Base-by-base conservation (phyloP, 257 asterid species). In the Primulina huaijiensis region DNA sequence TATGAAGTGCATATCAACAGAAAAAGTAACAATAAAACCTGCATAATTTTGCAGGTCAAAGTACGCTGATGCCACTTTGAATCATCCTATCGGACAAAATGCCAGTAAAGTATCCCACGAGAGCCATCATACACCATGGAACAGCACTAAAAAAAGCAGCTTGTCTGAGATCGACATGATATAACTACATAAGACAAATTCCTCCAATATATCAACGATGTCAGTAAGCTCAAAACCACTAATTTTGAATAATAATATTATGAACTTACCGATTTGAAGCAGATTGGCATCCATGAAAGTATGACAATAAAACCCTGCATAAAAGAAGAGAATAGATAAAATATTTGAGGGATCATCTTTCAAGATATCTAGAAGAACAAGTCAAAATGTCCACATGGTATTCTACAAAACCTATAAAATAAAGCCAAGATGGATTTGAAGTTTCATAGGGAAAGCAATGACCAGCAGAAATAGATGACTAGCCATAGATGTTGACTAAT, bases 131-230 rank as follows among this genome's bases (percentile, higher is more conserved):
- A 81, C 89, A 80, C 99, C 99, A 93, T 29, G 99, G 97, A 80
- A 89, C 88, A 59, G 97, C 99, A 73, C 99, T 93, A 75, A 90
- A 93, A 97, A 96, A 93, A 27, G 99, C 96, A 74, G 97, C 99
- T 62, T 89, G 90, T 89, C 96, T 86, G 69, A 93, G 96, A 76
- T 93, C 97, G 65, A 93, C 96, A 74, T 74, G 91, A 81, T 79
- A 86, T 74, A 93, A 87, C 99, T 93, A 74, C 84, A 83, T 69
- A 73, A 72, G 64, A 16, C 29, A 63, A 56, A 16, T 69, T 23
- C 61, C 71, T 68, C 56, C 50, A 23, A 34, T 67, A 75, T 64
- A 62, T 35, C 75, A 65, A 70, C 69, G 60, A 30, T 19, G 43
- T 62, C 20, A 67, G 66, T 35, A 43, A 69, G 50, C 30, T 65